Evolutionary conservation across 768 basidiomycete species (phyloP), one percentile per base, ranked within the genome.

Genomic region (Mycena galopus): DNA sequence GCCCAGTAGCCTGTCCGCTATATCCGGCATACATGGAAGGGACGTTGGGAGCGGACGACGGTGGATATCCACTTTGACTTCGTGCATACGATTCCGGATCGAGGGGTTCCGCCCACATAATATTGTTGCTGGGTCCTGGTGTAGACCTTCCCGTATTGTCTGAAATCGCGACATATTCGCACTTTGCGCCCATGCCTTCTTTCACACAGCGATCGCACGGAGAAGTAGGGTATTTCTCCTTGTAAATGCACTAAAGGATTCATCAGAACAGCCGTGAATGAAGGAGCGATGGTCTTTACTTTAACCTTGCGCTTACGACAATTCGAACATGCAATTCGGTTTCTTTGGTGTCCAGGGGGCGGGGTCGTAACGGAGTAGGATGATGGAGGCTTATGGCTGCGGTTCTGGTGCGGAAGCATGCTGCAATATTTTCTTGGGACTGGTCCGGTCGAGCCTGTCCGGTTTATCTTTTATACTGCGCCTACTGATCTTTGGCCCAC

Each of bases 31-130:
- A 62, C 37, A 35, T 42, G 30, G 57, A 16, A 4, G 57, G 21
- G n/a, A 4, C n/a, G 19, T 47, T 47, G 5, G 44, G 56, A 32
- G 69, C 39, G 19, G 69, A 16, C 3, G 50, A 37, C 12, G 61
- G 32, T 19, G 56, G 55, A 37, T 4, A 58, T n/a, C 8, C 25
- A 10, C 65, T 37, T 51, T 62, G 61, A 37, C 44, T 65, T 42
- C 72, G 67, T 7, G 73, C 69, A 29, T 71, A 74, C 23, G 73
- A 71, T 39, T 71, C 69, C 10, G 73, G 73, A 56, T 71, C 60
- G 14, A 74, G 30, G 1, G 73, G 73, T 62, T 67, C 65, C 11
- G 53, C 65, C 65, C 69, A 74, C 4, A 7, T 7, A 7, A 47
- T 47, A 47, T 47, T 21, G 35, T 30, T 50, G 10, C 35, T 19